These are phyloP conservation scores for Mortierella sp. DNA, from an alignment of 371 early-diverging fungal genomes.

Conservation along the genomic window DNA sequence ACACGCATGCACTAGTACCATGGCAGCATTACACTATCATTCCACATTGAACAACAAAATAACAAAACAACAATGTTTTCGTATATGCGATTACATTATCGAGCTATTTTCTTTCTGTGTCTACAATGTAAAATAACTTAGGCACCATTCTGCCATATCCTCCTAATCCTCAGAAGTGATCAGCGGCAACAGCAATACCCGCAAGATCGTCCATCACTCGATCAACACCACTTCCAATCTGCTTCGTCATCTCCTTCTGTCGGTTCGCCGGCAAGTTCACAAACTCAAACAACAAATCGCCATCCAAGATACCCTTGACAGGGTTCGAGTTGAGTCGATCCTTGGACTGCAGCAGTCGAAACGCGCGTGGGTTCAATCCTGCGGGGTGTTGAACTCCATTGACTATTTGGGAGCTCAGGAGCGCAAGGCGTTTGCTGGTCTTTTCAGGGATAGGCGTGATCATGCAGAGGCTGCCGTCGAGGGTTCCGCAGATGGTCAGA, in stretches of 20 bases:
- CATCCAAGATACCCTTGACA: conserved; percentile 85
- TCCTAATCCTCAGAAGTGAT: conserved; percentile 75
- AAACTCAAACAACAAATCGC: conserved; percentile 85
- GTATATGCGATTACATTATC: neutral
- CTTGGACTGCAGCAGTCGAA: conserved; percentile 72
- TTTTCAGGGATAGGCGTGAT: conserved; percentile 92
- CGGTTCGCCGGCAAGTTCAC: conserved; percentile 74
- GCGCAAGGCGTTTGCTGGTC: conserved; percentile 87
- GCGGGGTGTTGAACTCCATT: conserved; percentile 86
- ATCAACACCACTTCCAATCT: conserved; percentile 88
- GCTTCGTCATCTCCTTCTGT: conserved; percentile 90
- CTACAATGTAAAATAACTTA: neutral
- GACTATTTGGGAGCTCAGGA: conserved; percentile 84
- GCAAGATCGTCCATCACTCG: conserved; percentile 89
- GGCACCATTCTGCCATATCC: neutral
- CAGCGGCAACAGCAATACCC: conserved; percentile 75
- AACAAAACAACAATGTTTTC: neutral
- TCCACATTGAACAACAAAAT: neutral
- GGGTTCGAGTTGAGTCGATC: conserved; percentile 77
- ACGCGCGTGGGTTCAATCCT: conserved; percentile 95
- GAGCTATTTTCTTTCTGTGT: neutral
- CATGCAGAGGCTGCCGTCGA: conserved; percentile 80
- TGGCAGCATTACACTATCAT: neutral
- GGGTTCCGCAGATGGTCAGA: conserved; percentile 61
- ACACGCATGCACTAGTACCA: neutral